Evolutionary conservation across 2,329 filamentous ascomycete species (phyloP).

Genomic region (Aspergillus sp.): DNA sequence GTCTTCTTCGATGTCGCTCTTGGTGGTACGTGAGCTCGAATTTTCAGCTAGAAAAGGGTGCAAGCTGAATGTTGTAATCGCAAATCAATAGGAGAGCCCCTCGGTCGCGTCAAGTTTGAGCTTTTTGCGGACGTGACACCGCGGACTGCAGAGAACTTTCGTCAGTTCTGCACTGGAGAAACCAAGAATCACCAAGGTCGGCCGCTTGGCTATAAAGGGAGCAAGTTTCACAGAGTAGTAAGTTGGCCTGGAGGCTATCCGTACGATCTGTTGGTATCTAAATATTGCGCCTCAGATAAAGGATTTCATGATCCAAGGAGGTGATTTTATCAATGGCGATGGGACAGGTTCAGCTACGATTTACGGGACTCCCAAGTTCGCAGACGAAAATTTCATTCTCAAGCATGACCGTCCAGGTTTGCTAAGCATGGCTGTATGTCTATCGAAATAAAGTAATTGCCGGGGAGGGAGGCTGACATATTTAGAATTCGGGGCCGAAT

Average conservation of each 20-base stretch:
- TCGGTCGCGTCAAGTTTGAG: conserved; percentile 88
- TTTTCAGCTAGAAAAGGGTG: not conserved
- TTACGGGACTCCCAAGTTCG: conserved; percentile 82
- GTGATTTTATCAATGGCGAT: conserved; percentile 92
- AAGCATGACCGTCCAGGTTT: conserved; percentile 81
- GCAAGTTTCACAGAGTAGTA: conserved; percentile 92
- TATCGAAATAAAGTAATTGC: not conserved
- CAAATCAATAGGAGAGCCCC: conserved; percentile 71
- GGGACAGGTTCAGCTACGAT: conserved; percentile 88
- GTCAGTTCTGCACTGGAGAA: conserved; percentile 95
- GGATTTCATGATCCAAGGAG: conserved; percentile 97
- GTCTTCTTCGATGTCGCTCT: conserved; percentile 57
- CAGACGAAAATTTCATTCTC: conserved; percentile 85
- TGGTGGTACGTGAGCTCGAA: conserved; percentile 43
- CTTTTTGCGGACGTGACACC: conserved; percentile 84
- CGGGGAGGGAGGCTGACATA: not conserved
- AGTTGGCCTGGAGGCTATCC: conserved; percentile 39
- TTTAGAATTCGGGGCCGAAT: conserved; percentile 83
- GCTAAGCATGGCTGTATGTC: conserved; percentile 85
- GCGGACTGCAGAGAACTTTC: conserved; percentile 93
- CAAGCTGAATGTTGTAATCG: not conserved
- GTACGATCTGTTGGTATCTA: not conserved
- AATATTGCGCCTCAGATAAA: conserved; percentile 63
- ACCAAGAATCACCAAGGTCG: conserved; percentile 75
- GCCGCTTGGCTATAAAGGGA: conserved; percentile 91